These are phyloP conservation scores for Pichia sp. DNA, from an alignment of 1,139 yeast species.

Conservation along the genomic window DNA sequence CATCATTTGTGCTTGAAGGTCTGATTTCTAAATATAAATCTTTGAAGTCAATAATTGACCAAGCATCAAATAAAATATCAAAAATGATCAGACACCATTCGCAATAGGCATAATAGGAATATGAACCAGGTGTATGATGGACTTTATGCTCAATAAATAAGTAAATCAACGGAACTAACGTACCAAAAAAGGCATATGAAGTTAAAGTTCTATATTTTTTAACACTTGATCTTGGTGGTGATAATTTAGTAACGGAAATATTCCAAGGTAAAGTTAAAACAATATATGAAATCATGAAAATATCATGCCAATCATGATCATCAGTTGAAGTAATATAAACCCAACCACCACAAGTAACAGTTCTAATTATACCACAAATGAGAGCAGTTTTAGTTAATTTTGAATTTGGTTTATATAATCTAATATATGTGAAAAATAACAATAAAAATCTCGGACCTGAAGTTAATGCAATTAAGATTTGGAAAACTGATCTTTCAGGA, in stretches of 20 bases:
- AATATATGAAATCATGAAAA: slow-evolving; percentile 88
- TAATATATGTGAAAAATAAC: slow-evolving; percentile 52
- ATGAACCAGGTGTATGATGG: slow-evolving; percentile 84
- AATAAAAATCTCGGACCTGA: slow-evolving; percentile 83
- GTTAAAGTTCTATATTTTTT: slow-evolving; percentile 49
- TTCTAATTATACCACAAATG: slow-evolving; percentile 65
- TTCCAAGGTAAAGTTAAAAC: slow-evolving; percentile 92
- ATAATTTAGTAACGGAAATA: slow-evolving; percentile 49
- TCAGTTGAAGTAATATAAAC: slow-evolving; percentile 95
- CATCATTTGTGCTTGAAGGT: slow-evolving; percentile 29
- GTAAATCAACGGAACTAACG: slow-evolving; percentile 75
- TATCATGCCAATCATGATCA: slow-evolving; percentile 93
- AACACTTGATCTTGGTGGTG: slow-evolving; percentile 45
- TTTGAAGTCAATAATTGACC: slow-evolving; percentile 65
- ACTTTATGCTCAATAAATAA: slow-evolving; percentile 93
- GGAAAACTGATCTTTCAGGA: slow-evolving; percentile 92
- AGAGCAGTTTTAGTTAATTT: slow-evolving; percentile 41
- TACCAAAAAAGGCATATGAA: slow-evolving; percentile 58
- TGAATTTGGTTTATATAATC: slow-evolving; percentile 37
- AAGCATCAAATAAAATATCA: slow-evolving; percentile 80
- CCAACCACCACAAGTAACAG: slow-evolving; percentile 98
- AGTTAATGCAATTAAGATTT: slow-evolving; percentile 71
- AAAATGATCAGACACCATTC: slow-evolving; percentile 86
- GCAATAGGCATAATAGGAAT: slow-evolving; percentile 86
- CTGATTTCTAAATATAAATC: slow-evolving; percentile 42